These are phyloP conservation scores for Dendrostoma leiphaemia DNA, from an alignment of 2,329 filamentous ascomycete genomes.

Conservation along the genomic window DNA sequence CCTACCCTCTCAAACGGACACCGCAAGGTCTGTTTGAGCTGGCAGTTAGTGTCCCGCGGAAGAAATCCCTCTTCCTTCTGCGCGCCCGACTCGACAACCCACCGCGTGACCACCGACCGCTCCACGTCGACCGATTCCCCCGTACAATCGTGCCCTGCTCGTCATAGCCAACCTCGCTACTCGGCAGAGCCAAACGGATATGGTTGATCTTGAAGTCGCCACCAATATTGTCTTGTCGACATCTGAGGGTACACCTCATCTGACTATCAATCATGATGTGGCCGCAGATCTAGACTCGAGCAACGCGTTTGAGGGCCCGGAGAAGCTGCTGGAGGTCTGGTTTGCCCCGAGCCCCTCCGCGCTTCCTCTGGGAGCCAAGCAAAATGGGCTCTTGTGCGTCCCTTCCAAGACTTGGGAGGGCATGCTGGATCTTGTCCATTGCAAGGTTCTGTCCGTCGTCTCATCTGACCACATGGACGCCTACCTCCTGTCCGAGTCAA, in stretches of 20 bases:
- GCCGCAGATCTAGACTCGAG: conserved; percentile 88
- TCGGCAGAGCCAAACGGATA: conserved; percentile 51
- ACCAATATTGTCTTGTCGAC: conserved; percentile 80
- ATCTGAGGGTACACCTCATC: conserved; percentile 78
- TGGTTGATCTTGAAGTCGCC: conserved; percentile 81
- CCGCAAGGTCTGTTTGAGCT: conserved; percentile 93
- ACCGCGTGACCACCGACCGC: neutral
- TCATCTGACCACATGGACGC: conserved; percentile 93
- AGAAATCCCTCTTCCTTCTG: conserved; percentile 37
- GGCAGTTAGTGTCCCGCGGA: conserved; percentile 95
- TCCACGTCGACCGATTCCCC: conserved; percentile 20
- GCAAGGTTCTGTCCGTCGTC: conserved; percentile 93
- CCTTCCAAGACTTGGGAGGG: conserved; percentile 83
- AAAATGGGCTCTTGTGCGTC: conserved; percentile 82
- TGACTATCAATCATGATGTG: conserved; percentile 96
- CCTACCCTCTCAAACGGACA: conserved; percentile 96
- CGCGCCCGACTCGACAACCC: conserved; percentile 5
- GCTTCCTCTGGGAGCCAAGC: conserved; percentile 67
- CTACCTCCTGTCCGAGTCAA: conserved; percentile 95
- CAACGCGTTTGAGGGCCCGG: conserved; percentile 96
- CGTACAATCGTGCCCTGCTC: conserved; percentile 21
- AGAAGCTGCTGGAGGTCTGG: conserved; percentile 99
- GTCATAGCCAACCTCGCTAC: conserved; percentile 23
- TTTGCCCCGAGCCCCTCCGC: conserved; percentile 78
- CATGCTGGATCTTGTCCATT: conserved; percentile 98